Evolutionary conservation across 305 asterid genomes (phyloP).

Genomic region (Fraxinus baroniana): DNA sequence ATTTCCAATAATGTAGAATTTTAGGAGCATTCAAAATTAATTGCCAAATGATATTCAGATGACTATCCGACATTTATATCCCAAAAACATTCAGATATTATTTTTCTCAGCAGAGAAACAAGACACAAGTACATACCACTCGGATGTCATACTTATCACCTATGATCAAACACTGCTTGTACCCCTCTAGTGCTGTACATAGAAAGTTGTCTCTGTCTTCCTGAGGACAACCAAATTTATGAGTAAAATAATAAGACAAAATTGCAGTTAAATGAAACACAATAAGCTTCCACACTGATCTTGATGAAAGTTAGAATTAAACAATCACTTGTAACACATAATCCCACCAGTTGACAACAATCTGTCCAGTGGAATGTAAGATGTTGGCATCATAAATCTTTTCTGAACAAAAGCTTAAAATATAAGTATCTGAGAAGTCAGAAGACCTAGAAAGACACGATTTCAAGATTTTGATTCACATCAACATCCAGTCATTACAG

Average conservation of each 20-base stretch:
- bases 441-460: constrained; percentile 13
- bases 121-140: constrained; percentile 59
- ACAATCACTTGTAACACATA: not conserved
- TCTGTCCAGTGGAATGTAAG: not conserved
- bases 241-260: constrained; percentile 14
- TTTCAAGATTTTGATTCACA: constrained; percentile 5
- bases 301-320: not conserved
- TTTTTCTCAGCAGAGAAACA: constrained; percentile 16
- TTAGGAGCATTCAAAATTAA: not conserved
- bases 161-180: constrained; percentile 76
- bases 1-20: not conserved
- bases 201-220: constrained; percentile 90
- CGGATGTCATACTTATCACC: constrained; percentile 93
- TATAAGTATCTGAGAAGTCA: constrained; percentile 1
- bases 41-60: constrained; percentile 4
- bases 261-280: not conserved
- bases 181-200: constrained; percentile 77
- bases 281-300: constrained; percentile 19
- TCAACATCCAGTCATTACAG: constrained; percentile 18
- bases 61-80: not conserved
- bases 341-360: not conserved
- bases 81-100: not conserved
- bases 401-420: not conserved
- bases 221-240: constrained; percentile 43
- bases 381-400: not conserved